These are phyloP conservation scores for Aspergillus tubingensis DNA, from an alignment of 2,329 filamentous ascomycete species.

Conservation along the genomic window DNA sequence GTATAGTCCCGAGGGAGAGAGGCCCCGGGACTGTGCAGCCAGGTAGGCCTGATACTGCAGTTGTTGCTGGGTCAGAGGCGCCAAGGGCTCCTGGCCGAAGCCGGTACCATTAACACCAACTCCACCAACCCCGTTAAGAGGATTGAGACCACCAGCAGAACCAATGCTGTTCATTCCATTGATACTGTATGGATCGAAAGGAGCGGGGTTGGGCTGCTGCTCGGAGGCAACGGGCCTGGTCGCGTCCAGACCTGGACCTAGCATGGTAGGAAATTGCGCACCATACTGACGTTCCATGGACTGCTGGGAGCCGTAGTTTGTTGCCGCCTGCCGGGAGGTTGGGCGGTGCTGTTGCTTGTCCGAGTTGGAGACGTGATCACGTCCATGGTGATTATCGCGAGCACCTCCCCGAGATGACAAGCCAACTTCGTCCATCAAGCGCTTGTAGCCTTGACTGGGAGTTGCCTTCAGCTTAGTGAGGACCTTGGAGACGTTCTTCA, in stretches of 20 bases:
- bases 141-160: slow-evolving; percentile 22
- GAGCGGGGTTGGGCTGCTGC: slow-evolving; percentile 34
- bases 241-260: slow-evolving; percentile 39
- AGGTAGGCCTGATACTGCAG: slow-evolving; percentile 61
- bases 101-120: slow-evolving; percentile 33
- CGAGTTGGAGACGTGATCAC: slow-evolving; percentile 39
- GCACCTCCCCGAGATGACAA: slow-evolving; percentile 60
- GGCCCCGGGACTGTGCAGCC: slow-evolving; percentile 48
- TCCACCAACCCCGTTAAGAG: slow-evolving; percentile 32
- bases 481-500: slow-evolving; percentile 89
- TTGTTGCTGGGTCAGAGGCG: slow-evolving; percentile 51
- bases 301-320: slow-evolving; percentile 39
- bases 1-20: slow-evolving; percentile 49
- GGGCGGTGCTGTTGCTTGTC: slow-evolving; percentile 49
- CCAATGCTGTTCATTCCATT: slow-evolving; percentile 37
- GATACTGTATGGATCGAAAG: slow-evolving; percentile 43
- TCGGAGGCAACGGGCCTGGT: slow-evolving; percentile 39
- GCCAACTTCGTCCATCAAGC: slow-evolving; percentile 97
- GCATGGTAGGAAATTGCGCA: slow-evolving; percentile 41
- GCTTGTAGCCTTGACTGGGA: slow-evolving; percentile 94
- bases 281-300: slow-evolving; percentile 46
- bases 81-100: slow-evolving; percentile 42
- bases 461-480: slow-evolving; percentile 88
- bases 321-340: slow-evolving; percentile 43
- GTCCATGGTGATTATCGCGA: slow-evolving; percentile 43